phyloP scores from a whole-genome alignment of 768 basidiomycete genomes.

The Pleurotus platypus region DNA sequence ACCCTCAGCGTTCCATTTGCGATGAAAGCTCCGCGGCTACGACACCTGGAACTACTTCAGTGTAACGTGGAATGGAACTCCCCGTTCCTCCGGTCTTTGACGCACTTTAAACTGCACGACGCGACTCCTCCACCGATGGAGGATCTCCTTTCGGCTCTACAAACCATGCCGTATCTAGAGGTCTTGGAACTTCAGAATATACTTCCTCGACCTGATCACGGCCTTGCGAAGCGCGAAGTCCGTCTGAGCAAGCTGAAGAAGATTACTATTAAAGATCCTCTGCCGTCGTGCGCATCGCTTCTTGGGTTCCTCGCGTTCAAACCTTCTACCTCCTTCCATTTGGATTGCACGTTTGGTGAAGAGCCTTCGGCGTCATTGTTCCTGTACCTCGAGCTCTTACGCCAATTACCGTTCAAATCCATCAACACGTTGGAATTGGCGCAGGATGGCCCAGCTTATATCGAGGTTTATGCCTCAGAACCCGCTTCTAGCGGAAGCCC shows the following conservation, averaged over 20 bases:
- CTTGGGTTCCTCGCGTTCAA: slow-evolving; percentile 21
- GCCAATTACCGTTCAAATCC: slow-evolving; percentile 8
- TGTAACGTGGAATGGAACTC: slow-evolving; percentile 34
- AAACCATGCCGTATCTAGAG: slow-evolving; percentile 28
- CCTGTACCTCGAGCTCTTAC: slow-evolving; percentile 11
- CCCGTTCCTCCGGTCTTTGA: slow-evolving; percentile 28
- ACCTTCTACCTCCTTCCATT: slow-evolving; percentile 7
- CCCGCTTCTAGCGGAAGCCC: neutral
- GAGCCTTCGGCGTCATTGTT: slow-evolving; percentile 16
- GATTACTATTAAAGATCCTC: slow-evolving; percentile 17
- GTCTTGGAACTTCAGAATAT: slow-evolving; percentile 31
- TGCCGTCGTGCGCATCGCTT: slow-evolving; percentile 18
- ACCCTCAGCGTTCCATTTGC: slow-evolving; percentile 19
- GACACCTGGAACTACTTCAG: slow-evolving; percentile 28
- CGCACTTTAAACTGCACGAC: slow-evolving; percentile 30
- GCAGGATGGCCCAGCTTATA: slow-evolving; percentile 1
- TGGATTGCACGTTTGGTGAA: slow-evolving; percentile 17
- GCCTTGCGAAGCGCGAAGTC: slow-evolving; percentile 1
- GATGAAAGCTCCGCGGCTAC: slow-evolving; percentile 29
- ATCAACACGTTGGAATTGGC: slow-evolving; percentile 7
- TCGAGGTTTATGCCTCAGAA: slow-evolving; percentile 1
- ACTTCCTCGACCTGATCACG: slow-evolving; percentile 22
- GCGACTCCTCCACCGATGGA: slow-evolving; percentile 23
- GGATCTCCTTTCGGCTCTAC: slow-evolving; percentile 29
- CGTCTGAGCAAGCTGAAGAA: slow-evolving; percentile 18